Evolutionary conservation across 495 filamentous ascomycete genomes (phyloP).

Genomic region (Poronia punctata): DNA sequence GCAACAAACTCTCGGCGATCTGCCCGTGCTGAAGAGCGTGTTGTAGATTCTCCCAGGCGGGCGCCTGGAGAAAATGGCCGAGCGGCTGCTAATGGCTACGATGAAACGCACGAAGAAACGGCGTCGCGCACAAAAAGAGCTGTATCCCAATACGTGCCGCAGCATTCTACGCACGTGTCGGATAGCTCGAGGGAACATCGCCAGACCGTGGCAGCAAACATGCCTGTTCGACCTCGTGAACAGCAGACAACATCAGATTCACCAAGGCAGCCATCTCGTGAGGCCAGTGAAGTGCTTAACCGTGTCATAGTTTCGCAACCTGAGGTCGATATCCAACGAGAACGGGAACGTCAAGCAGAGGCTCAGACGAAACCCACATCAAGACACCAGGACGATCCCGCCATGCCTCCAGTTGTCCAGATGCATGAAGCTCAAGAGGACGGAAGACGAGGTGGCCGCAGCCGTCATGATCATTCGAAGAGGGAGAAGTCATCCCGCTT

Average conservation of each 20-base stretch:
- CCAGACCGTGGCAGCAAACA: slow-evolving; percentile 30
- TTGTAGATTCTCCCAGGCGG: slow-evolving; percentile 32
- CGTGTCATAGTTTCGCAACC: slow-evolving; percentile 73
- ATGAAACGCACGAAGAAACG: slow-evolving; percentile 33
- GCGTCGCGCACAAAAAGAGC: slow-evolving; percentile 44
- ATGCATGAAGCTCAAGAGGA: slow-evolving; percentile 53
- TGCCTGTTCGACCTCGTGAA: slow-evolving; percentile 38
- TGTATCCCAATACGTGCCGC: slow-evolving; percentile 31
- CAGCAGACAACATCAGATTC: slow-evolving; percentile 15
- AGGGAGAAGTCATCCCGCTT: slow-evolving; percentile 76
- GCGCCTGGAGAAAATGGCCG: slow-evolving; percentile 31
- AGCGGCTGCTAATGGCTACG: slow-evolving; percentile 28
- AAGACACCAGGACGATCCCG: slow-evolving; percentile 35
- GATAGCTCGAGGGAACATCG: slow-evolving; percentile 44
- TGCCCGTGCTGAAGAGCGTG: slow-evolving; percentile 34
- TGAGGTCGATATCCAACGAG: slow-evolving; percentile 68
- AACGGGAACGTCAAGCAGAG: slow-evolving; percentile 62
- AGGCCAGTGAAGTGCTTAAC: slow-evolving; percentile 68
- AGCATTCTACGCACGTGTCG: slow-evolving; percentile 36
- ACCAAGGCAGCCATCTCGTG: slow-evolving; percentile 48
- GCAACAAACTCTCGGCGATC: slow-evolving; percentile 35
- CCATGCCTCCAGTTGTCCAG: slow-evolving; percentile 47
- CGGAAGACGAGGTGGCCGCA: slow-evolving; percentile 53
- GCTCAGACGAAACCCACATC: slow-evolving; percentile 36
- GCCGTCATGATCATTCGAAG: slow-evolving; percentile 68